phyloP scores from a whole-genome alignment of 345 rosid species.

The Corchorus olitorius region DNA sequence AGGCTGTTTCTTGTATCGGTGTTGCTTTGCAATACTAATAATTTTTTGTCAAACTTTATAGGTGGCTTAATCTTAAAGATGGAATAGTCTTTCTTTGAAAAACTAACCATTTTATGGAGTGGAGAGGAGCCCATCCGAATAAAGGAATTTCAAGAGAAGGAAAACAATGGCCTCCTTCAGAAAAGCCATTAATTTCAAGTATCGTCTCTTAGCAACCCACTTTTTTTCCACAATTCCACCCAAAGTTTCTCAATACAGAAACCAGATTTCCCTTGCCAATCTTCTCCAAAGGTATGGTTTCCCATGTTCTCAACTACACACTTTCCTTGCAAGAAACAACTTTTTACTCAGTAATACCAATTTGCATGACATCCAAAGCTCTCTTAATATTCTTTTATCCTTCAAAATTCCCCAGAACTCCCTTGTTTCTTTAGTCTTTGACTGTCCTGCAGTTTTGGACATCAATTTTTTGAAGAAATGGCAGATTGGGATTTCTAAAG shows the following conservation, averaged over 20 bases:
- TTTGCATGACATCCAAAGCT: constrained; percentile 46
- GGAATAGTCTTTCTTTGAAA: too few species aligned
- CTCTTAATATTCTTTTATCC: constrained; percentile 57
- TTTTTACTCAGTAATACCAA: constrained; percentile 42
- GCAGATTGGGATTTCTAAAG: constrained; percentile 37
- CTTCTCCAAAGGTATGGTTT: constrained; percentile 73
- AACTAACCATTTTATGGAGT: too few species aligned
- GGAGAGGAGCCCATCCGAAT: too few species aligned
- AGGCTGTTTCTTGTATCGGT: too few species aligned
- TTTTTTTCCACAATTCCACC: neutral
- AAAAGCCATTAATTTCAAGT: neutral
- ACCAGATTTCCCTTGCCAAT: constrained; percentile 54
- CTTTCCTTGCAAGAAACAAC: constrained; percentile 46
- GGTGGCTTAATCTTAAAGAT: too few species aligned
- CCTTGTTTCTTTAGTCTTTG: constrained; percentile 50
- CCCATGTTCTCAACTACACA: constrained; percentile 52
- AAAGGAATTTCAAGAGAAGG: neutral
- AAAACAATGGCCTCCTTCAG: neutral
- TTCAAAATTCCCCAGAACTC: constrained; percentile 54
- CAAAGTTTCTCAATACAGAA: constrained; percentile 36
- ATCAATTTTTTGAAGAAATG: constrained; percentile 61
- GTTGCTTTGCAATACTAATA: too few species aligned
- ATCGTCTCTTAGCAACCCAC: neutral
- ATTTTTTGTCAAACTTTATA: too few species aligned
- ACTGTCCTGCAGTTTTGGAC: constrained; percentile 71